phyloP scores from a whole-genome alignment of 1,284 basidiomycete species.

The Leccinum subfulvum region DNA sequence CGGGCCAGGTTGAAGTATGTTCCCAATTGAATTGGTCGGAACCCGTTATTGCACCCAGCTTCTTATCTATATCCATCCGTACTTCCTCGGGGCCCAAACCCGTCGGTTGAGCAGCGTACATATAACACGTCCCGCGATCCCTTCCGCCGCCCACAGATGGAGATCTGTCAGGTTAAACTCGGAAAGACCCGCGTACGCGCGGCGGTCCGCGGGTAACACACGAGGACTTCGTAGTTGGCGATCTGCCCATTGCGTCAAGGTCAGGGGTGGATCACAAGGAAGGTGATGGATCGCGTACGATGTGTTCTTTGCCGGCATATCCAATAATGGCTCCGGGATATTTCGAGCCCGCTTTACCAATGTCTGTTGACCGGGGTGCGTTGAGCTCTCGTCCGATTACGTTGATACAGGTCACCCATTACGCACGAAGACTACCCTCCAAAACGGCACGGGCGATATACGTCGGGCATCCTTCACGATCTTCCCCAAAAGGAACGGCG shows the following conservation, averaged over 20 bases:
- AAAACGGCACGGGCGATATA: slow-evolving; percentile 35
- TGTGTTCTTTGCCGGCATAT: slow-evolving; percentile 31
- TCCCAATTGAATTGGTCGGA: background rate
- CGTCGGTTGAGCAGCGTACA: too few species aligned
- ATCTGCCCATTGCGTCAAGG: slow-evolving; percentile 12
- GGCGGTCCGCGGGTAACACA: slow-evolving; percentile 16
- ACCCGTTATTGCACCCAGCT: too few species aligned
- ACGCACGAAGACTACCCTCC: slow-evolving; percentile 31
- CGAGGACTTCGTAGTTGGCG: slow-evolving; percentile 30
- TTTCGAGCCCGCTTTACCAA: slow-evolving; percentile 31
- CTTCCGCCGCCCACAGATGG: too few species aligned
- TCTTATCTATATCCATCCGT: too few species aligned
- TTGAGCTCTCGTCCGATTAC: background rate
- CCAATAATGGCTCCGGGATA: slow-evolving; percentile 28
- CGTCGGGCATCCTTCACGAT: slow-evolving; percentile 29
- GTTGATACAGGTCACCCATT: background rate
- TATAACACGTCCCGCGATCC: too few species aligned
- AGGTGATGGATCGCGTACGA: slow-evolving; percentile 15
- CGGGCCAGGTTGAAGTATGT: too few species aligned
- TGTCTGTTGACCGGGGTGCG: slow-evolving; percentile 16
- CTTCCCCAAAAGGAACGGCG: slow-evolving; percentile 34
- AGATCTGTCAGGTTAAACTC: too few species aligned
- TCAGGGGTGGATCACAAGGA: background rate
- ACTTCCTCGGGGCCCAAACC: too few species aligned
- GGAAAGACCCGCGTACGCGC: too few species aligned